These are phyloP conservation scores for Eimeria necatrix DNA, from an alignment of 169 alveolate genomes.

Conservation along the genomic window DNA sequence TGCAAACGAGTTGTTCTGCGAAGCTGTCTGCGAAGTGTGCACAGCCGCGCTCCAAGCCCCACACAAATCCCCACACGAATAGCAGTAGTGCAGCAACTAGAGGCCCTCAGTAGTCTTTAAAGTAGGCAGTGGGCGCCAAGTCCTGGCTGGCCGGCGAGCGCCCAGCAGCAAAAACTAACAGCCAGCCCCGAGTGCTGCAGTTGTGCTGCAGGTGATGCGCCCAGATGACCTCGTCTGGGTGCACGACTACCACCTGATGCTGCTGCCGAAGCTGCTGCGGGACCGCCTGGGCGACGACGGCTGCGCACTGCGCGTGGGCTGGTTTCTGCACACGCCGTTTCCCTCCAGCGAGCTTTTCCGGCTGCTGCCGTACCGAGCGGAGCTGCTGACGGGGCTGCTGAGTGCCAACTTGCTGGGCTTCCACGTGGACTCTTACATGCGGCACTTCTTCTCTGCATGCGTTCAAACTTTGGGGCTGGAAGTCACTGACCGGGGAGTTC, in stretches of 20 bases:
- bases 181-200: neutral
- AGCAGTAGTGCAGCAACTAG: too few species aligned
- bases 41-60: neutral
- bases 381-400: slow-evolving; percentile 93
- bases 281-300: slow-evolving; percentile 87
- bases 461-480: slow-evolving; percentile 92
- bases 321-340: slow-evolving; percentile 96
- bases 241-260: slow-evolving; percentile 89
- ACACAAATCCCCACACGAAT: too few species aligned
- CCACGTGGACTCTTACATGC: slow-evolving; percentile 94
- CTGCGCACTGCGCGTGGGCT: slow-evolving; percentile 83
- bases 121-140: too few species aligned
- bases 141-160: too few species aligned
- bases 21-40: slow-evolving; percentile 64
- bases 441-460: slow-evolving; percentile 87
- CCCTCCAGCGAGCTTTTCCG: slow-evolving; percentile 95
- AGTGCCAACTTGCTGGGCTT: slow-evolving; percentile 95
- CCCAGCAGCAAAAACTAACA: too few species aligned
- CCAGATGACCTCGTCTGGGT: slow-evolving; percentile 60
- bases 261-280: slow-evolving; percentile 88
- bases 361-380: slow-evolving; percentile 93
- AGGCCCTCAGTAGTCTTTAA: too few species aligned
- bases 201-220: slow-evolving; percentile 20
- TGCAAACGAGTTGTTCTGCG: slow-evolving; percentile 83
- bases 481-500: slow-evolving; percentile 71